Percentiles rank a stretch among this genome's conserved stretches.
Conservation (phyloP, 2,329 filamentous ascomycete species). For the Capronia americana region DNA sequence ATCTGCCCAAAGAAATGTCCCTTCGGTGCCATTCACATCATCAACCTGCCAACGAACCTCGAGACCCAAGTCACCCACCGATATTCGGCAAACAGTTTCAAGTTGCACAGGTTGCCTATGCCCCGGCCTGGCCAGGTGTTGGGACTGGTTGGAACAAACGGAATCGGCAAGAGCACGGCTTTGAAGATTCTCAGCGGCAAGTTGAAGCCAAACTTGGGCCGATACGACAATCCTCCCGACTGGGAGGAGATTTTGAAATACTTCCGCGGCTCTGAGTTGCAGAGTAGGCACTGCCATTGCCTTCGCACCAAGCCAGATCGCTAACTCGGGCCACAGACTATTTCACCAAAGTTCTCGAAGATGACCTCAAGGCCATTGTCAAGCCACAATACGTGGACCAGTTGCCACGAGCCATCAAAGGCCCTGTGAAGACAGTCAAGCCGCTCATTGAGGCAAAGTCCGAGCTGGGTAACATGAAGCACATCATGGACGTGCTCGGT, state of each 20-base stretch:
- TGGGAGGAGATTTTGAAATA: slow-evolving; percentile 99
- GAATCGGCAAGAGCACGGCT: slow-evolving; percentile 99
- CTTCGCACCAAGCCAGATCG: slow-evolving; percentile 25
- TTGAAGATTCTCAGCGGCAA: slow-evolving; percentile 98
- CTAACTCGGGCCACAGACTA: slow-evolving; percentile 68
- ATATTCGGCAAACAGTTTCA: slow-evolving; percentile 99
- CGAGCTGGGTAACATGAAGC: slow-evolving; percentile 78
- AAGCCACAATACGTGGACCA: slow-evolving; percentile 99
- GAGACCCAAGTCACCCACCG: slow-evolving; percentile 97
- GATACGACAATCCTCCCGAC: slow-evolving; percentile 94
- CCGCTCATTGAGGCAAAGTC: slow-evolving; percentile 76
- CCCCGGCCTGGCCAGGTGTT: slow-evolving; percentile 93
- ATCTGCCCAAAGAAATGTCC: slow-evolving; percentile 99
- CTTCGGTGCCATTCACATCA: slow-evolving; percentile 98
- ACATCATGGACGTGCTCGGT: slow-evolving; percentile 81
- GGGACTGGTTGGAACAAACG: slow-evolving; percentile 97
- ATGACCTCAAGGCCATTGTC: slow-evolving; percentile 95
- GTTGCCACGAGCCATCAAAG: slow-evolving; percentile 89
- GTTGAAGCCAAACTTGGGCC: slow-evolving; percentile 95
- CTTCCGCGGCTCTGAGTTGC: slow-evolving; percentile 95
- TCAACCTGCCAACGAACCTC: slow-evolving; percentile 99
- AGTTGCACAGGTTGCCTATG: slow-evolving; percentile 95
- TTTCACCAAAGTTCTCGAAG: slow-evolving; percentile 97
- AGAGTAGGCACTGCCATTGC: slow-evolving; percentile 69
- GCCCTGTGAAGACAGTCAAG: slow-evolving; percentile 78